Evolutionary conservation across 192 early-diverging fungal genomes (phyloP), one percentile per base, ranked within the genome.

Genomic region (Backusella tuberculispora): DNA sequence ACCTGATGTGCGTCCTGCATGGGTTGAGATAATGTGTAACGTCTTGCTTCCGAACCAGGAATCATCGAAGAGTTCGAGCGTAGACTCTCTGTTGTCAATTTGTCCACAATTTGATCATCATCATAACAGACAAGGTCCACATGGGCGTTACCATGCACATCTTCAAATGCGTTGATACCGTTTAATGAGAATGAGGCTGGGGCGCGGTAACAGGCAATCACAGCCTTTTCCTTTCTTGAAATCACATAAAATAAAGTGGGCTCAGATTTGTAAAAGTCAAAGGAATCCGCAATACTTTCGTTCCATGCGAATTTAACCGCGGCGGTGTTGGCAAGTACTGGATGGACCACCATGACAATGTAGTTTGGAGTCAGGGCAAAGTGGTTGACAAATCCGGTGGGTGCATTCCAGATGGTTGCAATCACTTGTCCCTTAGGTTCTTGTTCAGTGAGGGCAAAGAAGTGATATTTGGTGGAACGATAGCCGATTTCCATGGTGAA

Each of bases 331-430:
- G 84, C 83, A 15, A 84, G 77, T 69, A 92, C 83, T 15, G 95
- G 93, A 46, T 44, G 44, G 66, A 78, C 81, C 45, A 90, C 90
- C 46, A 94, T 82, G 38, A 96, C 80, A 40, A 96, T 86, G 75
- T 93, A 95, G 29, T 89, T 84, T 7, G 85, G 83, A 0, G 95
- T 96, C 29, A 92, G 75, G 0, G 90, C 84, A 83, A 96, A 94
- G 56, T 89, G 90, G 79, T 95, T 93, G 37, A 94, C 83, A 74
- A 90, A 88, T 8, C 89, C 90, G 9, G 91, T 83, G 56, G 88
- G 89, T 34, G 91, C 90, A 10, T 77, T 74, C 41, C 60, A 63
- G n/a, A 95, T 87, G 21, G 79, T 83, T 13, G 89, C 89, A 63
- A 94, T 85, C 14, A 89, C 72, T 34, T 86, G 79, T 21, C 93